Evolutionary conservation across 2,329 filamentous ascomycete genomes (phyloP), one percentile per base, ranked within the genome.

Genomic region (Aspergillus glaucus): DNA sequence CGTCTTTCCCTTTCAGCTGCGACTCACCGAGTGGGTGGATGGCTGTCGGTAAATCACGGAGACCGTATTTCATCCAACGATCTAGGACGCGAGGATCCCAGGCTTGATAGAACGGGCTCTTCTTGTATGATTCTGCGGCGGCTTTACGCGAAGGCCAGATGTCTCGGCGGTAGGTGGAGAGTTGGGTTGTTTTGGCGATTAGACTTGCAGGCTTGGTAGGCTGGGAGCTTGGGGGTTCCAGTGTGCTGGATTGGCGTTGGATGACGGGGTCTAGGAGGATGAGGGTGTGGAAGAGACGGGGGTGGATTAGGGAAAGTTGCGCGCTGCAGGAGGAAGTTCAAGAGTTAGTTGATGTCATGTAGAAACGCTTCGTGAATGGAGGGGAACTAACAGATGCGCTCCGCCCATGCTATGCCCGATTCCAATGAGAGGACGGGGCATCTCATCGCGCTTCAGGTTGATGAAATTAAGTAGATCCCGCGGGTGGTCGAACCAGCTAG

Each of bases 341-440:
- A 36, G 34, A 30, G 2, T 12, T 40, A 39, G 44, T 44, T 43
- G 10, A 36, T 24, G 14, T 24, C n/a, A 42, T 21, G 3, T 24
- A 21, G 14, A 17, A 8, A 14, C 4, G n/a, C 39, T 44, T 30
- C 10, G 24, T 14, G 12, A 28, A 28, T 28, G 7, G 7, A 3
- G 28, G 51, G 42, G 14, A 34, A 60, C 65, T 57, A 42, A 74
- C 63, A 96, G 77, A 50, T 87, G 80, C 62, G 80, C 81, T 55
- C 79, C 90, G 57, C 92, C 92, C 75, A 95, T 91, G 58, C 88
- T 95, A 71, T 97, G 92, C 14, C 89, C 92, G 24, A 97, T 69
- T 49, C 88, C 91, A 54, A 96, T 71, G 17, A 96, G 75, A 1
- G 92, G 92, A 1, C 86, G 85, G 10, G 87, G 86, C 79, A 93